Evolutionary conservation across 352 stramenopile genomes (phyloP).

Genomic region (Pythium myriotylum): DNA sequence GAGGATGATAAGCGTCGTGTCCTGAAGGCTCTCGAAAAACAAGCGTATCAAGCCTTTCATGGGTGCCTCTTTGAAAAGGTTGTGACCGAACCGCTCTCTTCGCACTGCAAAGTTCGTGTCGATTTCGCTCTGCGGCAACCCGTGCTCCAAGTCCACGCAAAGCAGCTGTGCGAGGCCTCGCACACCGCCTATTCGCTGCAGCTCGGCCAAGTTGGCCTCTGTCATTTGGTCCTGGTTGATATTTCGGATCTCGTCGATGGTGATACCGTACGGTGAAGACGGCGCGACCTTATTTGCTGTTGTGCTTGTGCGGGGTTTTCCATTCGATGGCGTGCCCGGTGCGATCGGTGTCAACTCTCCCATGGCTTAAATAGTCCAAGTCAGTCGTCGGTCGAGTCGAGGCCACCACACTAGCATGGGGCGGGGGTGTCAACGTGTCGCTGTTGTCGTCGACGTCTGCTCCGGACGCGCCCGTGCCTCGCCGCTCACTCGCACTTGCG

Average conservation of each 20-base stretch:
- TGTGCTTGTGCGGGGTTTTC: conserved; percentile 33
- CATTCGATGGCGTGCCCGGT: conserved; percentile 17
- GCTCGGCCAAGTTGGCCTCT: conserved; percentile 62
- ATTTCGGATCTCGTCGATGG: conserved; percentile 60
- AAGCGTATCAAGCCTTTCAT: conserved; percentile 81
- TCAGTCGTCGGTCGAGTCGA: neutral
- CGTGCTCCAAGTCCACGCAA: conserved; percentile 72
- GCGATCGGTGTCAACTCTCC: conserved; percentile 57
- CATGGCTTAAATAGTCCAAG: conserved; percentile 15
- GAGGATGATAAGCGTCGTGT: conserved; percentile 91
- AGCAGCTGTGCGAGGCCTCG: conserved; percentile 53
- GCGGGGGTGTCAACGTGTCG: neutral
- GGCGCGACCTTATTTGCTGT: conserved; percentile 66
- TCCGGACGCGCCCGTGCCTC: neutral
- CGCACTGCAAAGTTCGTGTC: conserved; percentile 58
- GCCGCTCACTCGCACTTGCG: neutral
- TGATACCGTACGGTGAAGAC: conserved; percentile 72
- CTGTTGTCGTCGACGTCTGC: neutral
- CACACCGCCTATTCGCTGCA: conserved; percentile 64
- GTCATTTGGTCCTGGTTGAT: conserved; percentile 86
- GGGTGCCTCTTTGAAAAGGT: conserved; percentile 73
- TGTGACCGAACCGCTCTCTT: conserved; percentile 58
- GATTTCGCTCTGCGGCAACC: conserved; percentile 60
- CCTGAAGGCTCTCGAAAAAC: conserved; percentile 88
- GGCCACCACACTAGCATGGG: neutral